phyloP scores from a whole-genome alignment of 164 flowering plant species.

The Saururus chinensis region DNA sequence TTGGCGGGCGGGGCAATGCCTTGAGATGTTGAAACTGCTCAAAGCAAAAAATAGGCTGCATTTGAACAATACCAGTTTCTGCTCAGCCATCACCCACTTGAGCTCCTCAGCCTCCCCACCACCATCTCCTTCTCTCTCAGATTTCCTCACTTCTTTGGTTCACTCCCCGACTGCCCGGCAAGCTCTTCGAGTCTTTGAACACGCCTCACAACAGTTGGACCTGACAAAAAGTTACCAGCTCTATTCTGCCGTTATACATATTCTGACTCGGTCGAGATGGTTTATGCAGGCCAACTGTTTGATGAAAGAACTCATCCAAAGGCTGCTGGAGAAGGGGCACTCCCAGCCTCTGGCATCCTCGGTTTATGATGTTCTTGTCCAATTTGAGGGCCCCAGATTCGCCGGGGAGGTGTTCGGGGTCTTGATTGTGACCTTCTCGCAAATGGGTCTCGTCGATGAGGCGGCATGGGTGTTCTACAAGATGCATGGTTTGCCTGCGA shows the following conservation, averaged over 20 bases:
- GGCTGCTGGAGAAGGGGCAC: constrained; percentile 18
- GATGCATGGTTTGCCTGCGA: constrained; percentile 29
- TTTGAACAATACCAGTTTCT: no score
- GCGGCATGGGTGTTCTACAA: constrained; percentile 53
- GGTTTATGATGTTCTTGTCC: constrained; percentile 26
- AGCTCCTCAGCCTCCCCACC: neutral
- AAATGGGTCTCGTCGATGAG: constrained; percentile 56
- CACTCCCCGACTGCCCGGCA: constrained; percentile 19
- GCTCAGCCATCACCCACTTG: no score
- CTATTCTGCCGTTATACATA: constrained; percentile 40
- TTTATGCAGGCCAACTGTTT: constrained; percentile 41
- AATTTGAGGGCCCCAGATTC: constrained; percentile 18
- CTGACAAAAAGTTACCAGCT: constrained; percentile 18
- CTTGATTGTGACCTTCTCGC: constrained; percentile 39
- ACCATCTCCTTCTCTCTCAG: neutral
- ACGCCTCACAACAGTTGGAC: constrained; percentile 9
- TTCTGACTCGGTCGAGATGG: constrained; percentile 25
- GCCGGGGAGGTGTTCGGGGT: constrained; percentile 34
- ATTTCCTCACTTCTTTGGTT: constrained; percentile 16
- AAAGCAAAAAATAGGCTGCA: no score
- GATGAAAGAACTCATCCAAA: constrained; percentile 45
- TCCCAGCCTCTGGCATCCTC: constrained; percentile 23
- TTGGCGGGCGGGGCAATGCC: no score
- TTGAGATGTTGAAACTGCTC: no score
- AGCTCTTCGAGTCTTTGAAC: constrained; percentile 37